Evolutionary conservation across 371 early-diverging fungal species (phyloP), one percentile per base, ranked within the genome.

Genomic region (Apophysomyces sp.): DNA sequence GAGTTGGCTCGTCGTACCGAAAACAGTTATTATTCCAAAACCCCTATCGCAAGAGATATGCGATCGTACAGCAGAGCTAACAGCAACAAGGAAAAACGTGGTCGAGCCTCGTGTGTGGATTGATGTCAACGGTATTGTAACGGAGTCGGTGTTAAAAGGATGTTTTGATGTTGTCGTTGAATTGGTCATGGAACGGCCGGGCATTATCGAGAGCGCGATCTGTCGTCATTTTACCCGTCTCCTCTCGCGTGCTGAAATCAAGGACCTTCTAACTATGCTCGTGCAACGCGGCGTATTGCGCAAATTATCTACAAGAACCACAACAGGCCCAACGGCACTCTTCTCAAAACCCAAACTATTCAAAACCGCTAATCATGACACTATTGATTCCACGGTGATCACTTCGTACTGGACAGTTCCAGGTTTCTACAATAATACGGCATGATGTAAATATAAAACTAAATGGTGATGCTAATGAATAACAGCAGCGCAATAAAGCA

Each of bases 21-120:
- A 24, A 32, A 44, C 52, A 16, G 18, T 56, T 1, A 24, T 4
- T 12, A 30, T 24, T 2, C 16, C 54, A 5, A 18, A 21, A 28
- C 39, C 62, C 0, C 12, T 28, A 5, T 27, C 41, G 13, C 21
- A 52, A 28, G 61, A 51, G 3, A 37, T 49, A 11, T 16, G 11
- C 15, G 29, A n/a, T 9, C 63, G 49, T 37, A 31, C 57, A 0
- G 7, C n/a, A 11, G 11, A 13, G 34, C 15, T 63, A 29, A 49
- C 27, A 21, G 26, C 6, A 5, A 31, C 12, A 44, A 51, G 61
- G n/a, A 60, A 62, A 36, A 40, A 49, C 18, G 15, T 63, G 15
- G 54, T 71, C 24, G 16, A 57, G 3, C 69, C 75, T n/a, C 66
- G 59, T 1, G 26, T 73, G 13, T 78, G 76, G 76, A 61, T 58